A percentile compares a stretch with the other conserved stretches of the same genome.
Conservation (phyloP, 2,329 filamentous ascomycete genomes). For the Ophiostoma quercus region DNA sequence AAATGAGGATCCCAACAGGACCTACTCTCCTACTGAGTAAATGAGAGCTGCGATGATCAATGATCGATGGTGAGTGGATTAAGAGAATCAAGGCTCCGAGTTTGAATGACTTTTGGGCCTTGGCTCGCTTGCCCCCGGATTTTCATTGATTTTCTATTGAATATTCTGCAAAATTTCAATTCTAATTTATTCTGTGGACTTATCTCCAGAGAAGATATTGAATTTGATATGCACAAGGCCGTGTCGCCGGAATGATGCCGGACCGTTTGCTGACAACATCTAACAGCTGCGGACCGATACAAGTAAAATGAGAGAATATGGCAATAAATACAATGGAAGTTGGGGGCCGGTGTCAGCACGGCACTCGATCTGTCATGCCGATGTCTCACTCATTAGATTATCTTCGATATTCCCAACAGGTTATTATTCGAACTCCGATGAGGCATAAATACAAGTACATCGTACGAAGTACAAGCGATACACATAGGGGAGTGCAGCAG, state of each 20-base stretch:
- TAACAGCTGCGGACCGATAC: background rate
- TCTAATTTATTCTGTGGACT: too few relatives aligned
- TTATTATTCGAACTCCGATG: background rate
- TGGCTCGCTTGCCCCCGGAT: background rate
- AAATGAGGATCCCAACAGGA: background rate
- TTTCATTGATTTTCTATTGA: background rate
- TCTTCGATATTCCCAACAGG: background rate
- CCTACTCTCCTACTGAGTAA: too few relatives aligned
- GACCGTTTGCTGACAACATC: background rate
- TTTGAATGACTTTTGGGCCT: background rate
- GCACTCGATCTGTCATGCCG: background rate
- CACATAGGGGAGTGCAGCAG: background rate
- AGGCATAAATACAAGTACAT: background rate
- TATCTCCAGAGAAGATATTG: too few relatives aligned
- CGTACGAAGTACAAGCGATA: too few relatives aligned
- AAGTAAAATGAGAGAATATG: background rate
- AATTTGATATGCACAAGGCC: background rate
- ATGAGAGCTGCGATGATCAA: background rate
- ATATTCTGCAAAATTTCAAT: too few relatives aligned
- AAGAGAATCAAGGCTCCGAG: background rate
- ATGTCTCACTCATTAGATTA: background rate
- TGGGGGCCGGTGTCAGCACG: background rate
- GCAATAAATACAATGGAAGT: background rate
- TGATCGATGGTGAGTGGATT: background rate
- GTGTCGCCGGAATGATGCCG: conserved; percentile 3